Conservation (phyloP, 2,329 filamentous ascomycete genomes). For the Arthrobotrys conoides region DNA sequence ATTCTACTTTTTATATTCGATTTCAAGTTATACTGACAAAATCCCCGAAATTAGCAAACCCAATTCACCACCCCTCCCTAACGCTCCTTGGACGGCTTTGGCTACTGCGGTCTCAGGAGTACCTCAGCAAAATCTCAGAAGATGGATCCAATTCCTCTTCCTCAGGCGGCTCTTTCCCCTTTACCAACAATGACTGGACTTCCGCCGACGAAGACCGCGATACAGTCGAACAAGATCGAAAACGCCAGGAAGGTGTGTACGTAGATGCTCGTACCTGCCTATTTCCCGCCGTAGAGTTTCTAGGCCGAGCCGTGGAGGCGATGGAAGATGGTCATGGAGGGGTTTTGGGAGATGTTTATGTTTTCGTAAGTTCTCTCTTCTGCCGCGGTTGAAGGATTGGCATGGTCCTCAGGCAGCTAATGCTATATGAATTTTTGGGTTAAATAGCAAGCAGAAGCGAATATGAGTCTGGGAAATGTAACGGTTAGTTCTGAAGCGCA, state of each 20-base stretch:
- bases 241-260: slow-evolving; percentile 53
- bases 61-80: slow-evolving; percentile 30
- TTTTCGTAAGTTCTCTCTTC: slow-evolving; percentile 41
- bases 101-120: slow-evolving; percentile 51
- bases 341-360: slow-evolving; percentile 39
- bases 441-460: slow-evolving; percentile 55
- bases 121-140: slow-evolving; percentile 57
- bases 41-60: slow-evolving; percentile 19
- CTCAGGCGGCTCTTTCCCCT: slow-evolving; percentile 54
- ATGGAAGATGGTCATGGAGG: slow-evolving; percentile 28
- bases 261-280: slow-evolving; percentile 56
- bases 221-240: slow-evolving; percentile 51
- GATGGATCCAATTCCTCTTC: slow-evolving; percentile 52
- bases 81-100: slow-evolving; percentile 53
- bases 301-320: slow-evolving; percentile 27
- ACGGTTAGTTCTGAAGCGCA: slow-evolving; percentile 54
- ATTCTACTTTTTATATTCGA: not conserved
- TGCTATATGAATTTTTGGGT: not conserved
- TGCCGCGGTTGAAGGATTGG: not conserved
- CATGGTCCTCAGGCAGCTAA: no score
- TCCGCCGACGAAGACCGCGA: slow-evolving; percentile 57
- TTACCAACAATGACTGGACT: slow-evolving; percentile 58
- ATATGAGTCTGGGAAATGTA: slow-evolving; percentile 58
- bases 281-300: slow-evolving; percentile 57
- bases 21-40: not conserved